Percentiles rank a stretch among this genome's conserved stretches.
Conservation (phyloP, 1,139 yeast species). For the Candida sanyaensis region DNA sequence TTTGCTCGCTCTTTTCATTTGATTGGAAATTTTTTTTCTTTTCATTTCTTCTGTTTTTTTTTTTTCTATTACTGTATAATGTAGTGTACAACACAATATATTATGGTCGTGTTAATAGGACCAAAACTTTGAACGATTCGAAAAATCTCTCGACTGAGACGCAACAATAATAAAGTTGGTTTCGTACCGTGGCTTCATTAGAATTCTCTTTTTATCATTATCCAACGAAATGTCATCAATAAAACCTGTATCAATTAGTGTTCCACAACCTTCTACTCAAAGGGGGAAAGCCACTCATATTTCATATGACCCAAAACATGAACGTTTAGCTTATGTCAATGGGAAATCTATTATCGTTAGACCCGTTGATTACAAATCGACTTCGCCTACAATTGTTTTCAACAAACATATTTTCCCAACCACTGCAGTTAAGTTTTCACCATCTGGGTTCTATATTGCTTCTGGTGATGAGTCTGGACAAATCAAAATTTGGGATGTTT, state of each 20-base stretch:
- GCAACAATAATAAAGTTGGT: no score
- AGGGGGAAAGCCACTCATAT: constrained; percentile 73
- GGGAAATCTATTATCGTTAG: constrained; percentile 82
- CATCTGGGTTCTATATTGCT: constrained; percentile 87
- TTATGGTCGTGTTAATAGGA: background rate
- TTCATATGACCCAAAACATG: constrained; percentile 67
- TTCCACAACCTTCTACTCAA: constrained; percentile 79
- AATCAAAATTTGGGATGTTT: constrained; percentile 84
- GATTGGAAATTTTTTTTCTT: background rate
- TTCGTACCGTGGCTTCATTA: background rate
- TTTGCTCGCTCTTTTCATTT: background rate
- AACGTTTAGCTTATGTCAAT: constrained; percentile 75
- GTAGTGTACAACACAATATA: background rate
- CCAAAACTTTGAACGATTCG: background rate
- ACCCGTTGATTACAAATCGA: constrained; percentile 46
- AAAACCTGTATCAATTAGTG: constrained; percentile 39
- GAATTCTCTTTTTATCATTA: background rate
- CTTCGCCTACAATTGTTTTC: constrained; percentile 58
- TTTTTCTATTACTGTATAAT: background rate
- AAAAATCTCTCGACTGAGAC: background rate
- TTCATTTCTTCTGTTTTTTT: no score
- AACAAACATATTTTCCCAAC: constrained; percentile 69
- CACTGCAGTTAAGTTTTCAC: constrained; percentile 83
- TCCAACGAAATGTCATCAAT: constrained; percentile 26
- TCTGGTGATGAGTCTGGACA: constrained; percentile 90